phyloP scores from a whole-genome alignment of 208 protist genomes.

The Trypanosoma cruzi region DNA sequence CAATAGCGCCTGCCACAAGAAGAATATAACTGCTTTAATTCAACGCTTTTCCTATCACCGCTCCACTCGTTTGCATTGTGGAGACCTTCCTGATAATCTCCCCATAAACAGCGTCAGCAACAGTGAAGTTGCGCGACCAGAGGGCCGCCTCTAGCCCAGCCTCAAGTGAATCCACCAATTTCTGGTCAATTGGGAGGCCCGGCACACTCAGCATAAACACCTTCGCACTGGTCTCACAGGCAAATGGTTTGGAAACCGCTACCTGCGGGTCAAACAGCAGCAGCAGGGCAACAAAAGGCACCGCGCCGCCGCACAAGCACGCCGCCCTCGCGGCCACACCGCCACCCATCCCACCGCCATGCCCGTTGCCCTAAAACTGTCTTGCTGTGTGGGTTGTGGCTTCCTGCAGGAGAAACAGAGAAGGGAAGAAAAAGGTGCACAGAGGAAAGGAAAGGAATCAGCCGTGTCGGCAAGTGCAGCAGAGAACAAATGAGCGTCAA shows the following conservation, averaged over 20 bases:
- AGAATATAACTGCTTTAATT: constrained; percentile 23
- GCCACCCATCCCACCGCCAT: too few relatives aligned
- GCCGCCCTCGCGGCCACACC: not conserved
- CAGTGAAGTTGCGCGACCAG: constrained; percentile 12
- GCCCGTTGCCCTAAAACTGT: not conserved
- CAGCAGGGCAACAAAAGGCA: not conserved
- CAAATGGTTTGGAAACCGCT: not conserved
- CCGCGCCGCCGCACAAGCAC: not conserved
- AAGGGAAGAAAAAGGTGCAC: too few relatives aligned
- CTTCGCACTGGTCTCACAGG: not conserved
- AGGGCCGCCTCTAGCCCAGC: constrained; percentile 1
- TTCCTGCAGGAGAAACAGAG: not conserved
- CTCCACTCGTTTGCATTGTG: too few relatives aligned
- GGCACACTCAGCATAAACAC: not conserved
- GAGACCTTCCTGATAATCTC: not conserved
- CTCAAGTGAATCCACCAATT: not conserved
- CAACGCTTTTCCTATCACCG: not conserved
- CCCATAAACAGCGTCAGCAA: constrained; percentile 2
- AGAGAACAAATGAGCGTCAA: too few relatives aligned
- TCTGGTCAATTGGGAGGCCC: not conserved
- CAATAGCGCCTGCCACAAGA: constrained; percentile 34
- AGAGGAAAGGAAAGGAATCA: not conserved
- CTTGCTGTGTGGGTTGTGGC: not conserved
- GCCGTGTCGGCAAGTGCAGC: too few relatives aligned
- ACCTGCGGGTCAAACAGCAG: not conserved